phyloP scores from a whole-genome alignment of 2,329 filamentous ascomycete species.

The Ciborinia camelliae region DNA sequence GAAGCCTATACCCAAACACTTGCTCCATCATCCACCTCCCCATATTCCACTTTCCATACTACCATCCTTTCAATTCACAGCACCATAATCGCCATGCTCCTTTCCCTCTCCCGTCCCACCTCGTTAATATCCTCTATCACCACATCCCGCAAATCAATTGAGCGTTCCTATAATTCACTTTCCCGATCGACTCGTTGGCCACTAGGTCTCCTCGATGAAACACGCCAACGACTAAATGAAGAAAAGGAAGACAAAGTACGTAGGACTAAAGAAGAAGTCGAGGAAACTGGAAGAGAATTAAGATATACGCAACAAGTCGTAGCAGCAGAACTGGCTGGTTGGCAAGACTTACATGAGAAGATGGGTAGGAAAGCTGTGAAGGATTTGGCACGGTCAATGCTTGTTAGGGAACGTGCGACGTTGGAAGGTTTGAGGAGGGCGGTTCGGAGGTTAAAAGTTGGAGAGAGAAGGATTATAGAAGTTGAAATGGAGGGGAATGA shows the following conservation, averaged over 20 bases:
- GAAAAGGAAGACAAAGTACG: slow-evolving; percentile 80
- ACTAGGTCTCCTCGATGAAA: slow-evolving; percentile 79
- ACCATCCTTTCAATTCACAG: slow-evolving; percentile 76
- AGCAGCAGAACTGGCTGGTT: slow-evolving; percentile 84
- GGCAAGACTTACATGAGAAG: slow-evolving; percentile 84
- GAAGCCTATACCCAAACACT: slow-evolving; percentile 67
- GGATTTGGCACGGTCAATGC: slow-evolving; percentile 72
- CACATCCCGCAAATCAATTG: slow-evolving; percentile 70
- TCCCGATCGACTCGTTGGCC: slow-evolving; percentile 76
- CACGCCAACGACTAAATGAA: slow-evolving; percentile 73
- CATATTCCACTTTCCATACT: slow-evolving; percentile 69
- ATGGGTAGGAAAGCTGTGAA: slow-evolving; percentile 71
- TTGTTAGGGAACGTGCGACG: slow-evolving; percentile 75
- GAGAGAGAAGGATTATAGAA: not conserved
- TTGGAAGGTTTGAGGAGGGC: slow-evolving; percentile 79
- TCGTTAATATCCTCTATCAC: slow-evolving; percentile 73
- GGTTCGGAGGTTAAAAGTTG: slow-evolving; percentile 48
- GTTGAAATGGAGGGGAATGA: not conserved
- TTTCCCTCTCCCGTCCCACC: slow-evolving; percentile 74
- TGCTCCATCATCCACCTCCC: slow-evolving; percentile 66
- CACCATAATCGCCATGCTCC: slow-evolving; percentile 77
- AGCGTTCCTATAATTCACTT: slow-evolving; percentile 73
- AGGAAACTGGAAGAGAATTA: slow-evolving; percentile 74
- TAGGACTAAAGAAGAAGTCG: slow-evolving; percentile 66
- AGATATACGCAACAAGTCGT: slow-evolving; percentile 92